Evolutionary conservation across 2,329 filamentous ascomycete species (phyloP).

Genomic region (Neospermospora avenae): DNA sequence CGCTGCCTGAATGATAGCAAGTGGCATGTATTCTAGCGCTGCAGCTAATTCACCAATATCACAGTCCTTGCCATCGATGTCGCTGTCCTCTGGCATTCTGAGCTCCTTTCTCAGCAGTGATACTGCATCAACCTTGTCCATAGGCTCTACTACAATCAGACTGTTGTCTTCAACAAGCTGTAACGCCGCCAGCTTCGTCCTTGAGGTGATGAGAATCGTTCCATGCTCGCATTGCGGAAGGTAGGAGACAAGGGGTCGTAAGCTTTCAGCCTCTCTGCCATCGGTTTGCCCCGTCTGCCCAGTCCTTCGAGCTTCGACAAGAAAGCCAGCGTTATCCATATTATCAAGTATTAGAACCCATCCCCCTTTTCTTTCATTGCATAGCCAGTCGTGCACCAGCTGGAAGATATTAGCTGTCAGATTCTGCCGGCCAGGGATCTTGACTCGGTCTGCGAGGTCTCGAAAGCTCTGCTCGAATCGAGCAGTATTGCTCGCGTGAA

Average conservation of each 20-base stretch:
- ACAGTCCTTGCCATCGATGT: conserved; percentile 11
- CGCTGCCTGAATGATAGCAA: conserved; percentile 32
- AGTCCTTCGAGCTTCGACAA: conserved; percentile 16
- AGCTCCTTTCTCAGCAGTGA: conserved; percentile 35
- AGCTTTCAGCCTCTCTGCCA: conserved; percentile 10
- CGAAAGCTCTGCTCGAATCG: conserved; percentile 37
- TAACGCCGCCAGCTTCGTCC: conserved; percentile 15
- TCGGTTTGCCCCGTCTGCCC: conserved; percentile 15
- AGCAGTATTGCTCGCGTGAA: conserved; percentile 36
- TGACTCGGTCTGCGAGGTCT: conserved; percentile 35
- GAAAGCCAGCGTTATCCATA: conserved; percentile 35
- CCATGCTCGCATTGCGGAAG: conserved; percentile 25
- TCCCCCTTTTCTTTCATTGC: conserved; percentile 20
- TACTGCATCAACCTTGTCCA: conserved; percentile 29
- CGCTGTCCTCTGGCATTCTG: not conserved
- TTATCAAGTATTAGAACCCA: conserved; percentile 42
- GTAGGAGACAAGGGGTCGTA: conserved; percentile 20
- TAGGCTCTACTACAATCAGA: conserved; percentile 33
- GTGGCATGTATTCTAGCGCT: conserved; percentile 32
- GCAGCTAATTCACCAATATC: conserved; percentile 20
- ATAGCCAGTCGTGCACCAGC: conserved; percentile 34
- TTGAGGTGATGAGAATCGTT: conserved; percentile 30
- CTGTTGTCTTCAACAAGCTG: conserved; percentile 24
- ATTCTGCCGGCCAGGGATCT: conserved; percentile 34
- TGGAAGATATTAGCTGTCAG: conserved; percentile 35